Evolutionary conservation across 129 eudicot genomes (phyloP).

Genomic region (Mikania micrantha): DNA sequence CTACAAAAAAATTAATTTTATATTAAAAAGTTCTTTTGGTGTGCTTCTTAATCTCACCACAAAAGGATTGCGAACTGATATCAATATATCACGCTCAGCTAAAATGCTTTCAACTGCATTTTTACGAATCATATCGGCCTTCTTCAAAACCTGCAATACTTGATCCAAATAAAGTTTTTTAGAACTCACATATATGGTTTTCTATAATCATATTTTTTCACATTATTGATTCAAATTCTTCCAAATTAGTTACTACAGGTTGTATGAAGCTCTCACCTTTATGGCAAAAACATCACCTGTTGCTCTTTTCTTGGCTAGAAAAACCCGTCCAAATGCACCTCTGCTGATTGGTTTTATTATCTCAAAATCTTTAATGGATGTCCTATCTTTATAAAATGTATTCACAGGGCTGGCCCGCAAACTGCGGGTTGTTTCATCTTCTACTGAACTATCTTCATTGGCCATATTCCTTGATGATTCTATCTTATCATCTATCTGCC

Average conservation of each 20-base stretch:
- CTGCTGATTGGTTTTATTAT: slow-evolving; percentile 97
- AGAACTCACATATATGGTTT: not conserved
- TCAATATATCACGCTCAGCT: slow-evolving; percentile 91
- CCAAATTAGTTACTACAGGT: not conserved
- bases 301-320: slow-evolving; percentile 89
- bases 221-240: not conserved
- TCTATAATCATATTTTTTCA: not conserved
- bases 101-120: slow-evolving; percentile 97
- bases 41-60: slow-evolving; percentile 81
- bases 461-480: slow-evolving; percentile 41
- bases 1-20: slow-evolving; percentile 10
- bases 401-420: slow-evolving; percentile 85
- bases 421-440: slow-evolving; percentile 76
- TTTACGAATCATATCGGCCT: slow-evolving; percentile 98
- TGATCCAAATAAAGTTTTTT: slow-evolving; percentile 17
- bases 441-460: slow-evolving; percentile 75
- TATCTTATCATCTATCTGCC: slow-evolving; percentile 82
- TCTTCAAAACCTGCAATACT: slow-evolving; percentile 74
- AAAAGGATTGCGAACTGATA: slow-evolving; percentile 93
- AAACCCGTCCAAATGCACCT: slow-evolving; percentile 98
- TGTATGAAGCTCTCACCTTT: slow-evolving; percentile 52
- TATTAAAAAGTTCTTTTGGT: not conserved
- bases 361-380: slow-evolving; percentile 98
- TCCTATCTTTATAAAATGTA: slow-evolving; percentile 73
- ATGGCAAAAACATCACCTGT: slow-evolving; percentile 99